Evolutionary conservation across 441 rosid species (phyloP).

Genomic region (Geranium incanum): DNA sequence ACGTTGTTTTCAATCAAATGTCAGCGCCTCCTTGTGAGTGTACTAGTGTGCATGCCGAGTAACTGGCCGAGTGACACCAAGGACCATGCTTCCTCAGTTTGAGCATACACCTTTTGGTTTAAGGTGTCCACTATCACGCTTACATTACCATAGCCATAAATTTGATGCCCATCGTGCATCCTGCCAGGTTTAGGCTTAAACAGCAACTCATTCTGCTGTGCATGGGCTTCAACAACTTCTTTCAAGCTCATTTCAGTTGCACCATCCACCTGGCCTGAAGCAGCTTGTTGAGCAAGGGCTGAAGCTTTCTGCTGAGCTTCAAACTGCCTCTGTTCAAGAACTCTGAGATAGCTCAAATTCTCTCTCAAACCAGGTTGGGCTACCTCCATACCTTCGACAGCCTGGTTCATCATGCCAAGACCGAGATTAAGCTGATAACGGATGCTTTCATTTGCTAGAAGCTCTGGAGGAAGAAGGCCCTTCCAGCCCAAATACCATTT

Average conservation of each 20-base stretch:
- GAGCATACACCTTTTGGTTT: slow-evolving; percentile 62
- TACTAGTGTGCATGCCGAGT: slow-evolving; percentile 51
- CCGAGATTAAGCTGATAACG: slow-evolving; percentile 58
- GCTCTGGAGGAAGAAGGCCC: slow-evolving; percentile 67
- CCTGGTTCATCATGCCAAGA: slow-evolving; percentile 70
- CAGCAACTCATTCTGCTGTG: slow-evolving; percentile 62
- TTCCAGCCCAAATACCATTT: slow-evolving; percentile 77
- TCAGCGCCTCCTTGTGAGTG: slow-evolving; percentile 36
- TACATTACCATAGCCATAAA: slow-evolving; percentile 76
- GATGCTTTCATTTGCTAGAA: slow-evolving; percentile 66
- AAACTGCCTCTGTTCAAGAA: slow-evolving; percentile 51
- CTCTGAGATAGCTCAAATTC: slow-evolving; percentile 49
- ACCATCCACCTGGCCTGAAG: slow-evolving; percentile 25
- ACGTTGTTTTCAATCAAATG: not conserved
- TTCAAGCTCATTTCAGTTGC: slow-evolving; percentile 53
- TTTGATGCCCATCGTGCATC: slow-evolving; percentile 71
- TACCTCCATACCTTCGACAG: slow-evolving; percentile 62
- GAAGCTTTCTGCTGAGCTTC: slow-evolving; percentile 56
- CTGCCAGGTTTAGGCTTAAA: slow-evolving; percentile 79
- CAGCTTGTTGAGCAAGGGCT: slow-evolving; percentile 35
- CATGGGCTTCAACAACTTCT: slow-evolving; percentile 76
- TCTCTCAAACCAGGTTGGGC: slow-evolving; percentile 62
- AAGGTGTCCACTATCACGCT: slow-evolving; percentile 62
- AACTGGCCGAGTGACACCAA: slow-evolving; percentile 55
- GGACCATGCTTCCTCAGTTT: slow-evolving; percentile 59